Base-by-base conservation (phyloP, 345 rosid species). In the Hibiscus tridactylites region DNA sequence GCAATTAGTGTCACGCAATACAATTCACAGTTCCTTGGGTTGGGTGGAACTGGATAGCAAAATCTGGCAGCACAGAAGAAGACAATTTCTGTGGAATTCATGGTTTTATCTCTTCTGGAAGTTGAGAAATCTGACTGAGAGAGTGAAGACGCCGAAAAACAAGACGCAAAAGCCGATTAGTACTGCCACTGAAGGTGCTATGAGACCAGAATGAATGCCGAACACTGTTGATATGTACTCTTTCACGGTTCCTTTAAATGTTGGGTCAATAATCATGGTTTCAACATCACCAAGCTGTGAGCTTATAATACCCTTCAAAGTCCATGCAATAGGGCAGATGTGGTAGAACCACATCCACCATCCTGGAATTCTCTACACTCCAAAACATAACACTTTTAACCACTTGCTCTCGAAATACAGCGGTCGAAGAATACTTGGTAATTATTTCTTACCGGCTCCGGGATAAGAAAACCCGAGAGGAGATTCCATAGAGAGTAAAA, bases 321-420 rank as follows among this genome's bases (percentile, higher is more conserved):
- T 94, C 98, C 98, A 94, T 15, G 96, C 88, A 72, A 90, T 79
- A 29, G 96, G 97, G 78, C 88, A 81, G 31, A 94, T 85, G 83
- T 90, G 84, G 78, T 90, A 87, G 85, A 91, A 91, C 96, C 98
- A 94, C 50, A 94, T 76, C 98, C 97, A 91, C 98, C 97, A 94
- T 75, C 80, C 90, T 0, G 96, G 97, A 60, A 94, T 90, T 61
- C 58, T 77, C 98, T 93, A 83, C 71, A 75, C 72, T 8, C 47
- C 33, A 19, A 39, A 26, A 3, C 16, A 24, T 9, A 58, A 58
- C 26, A 12, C 8, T 10, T 19, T 0, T 9, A 21, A 42, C 46
- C 9, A 42, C 11, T 21, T 21, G 21, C 21, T 21, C 21, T 21
- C 0, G 21, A 21, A 21, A 21, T 21, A 21, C 42, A 6, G 42